Evolutionary conservation across 768 basidiomycete species (phyloP), one percentile per base, ranked within the genome.

Genomic region (Serendipita sp.): DNA sequence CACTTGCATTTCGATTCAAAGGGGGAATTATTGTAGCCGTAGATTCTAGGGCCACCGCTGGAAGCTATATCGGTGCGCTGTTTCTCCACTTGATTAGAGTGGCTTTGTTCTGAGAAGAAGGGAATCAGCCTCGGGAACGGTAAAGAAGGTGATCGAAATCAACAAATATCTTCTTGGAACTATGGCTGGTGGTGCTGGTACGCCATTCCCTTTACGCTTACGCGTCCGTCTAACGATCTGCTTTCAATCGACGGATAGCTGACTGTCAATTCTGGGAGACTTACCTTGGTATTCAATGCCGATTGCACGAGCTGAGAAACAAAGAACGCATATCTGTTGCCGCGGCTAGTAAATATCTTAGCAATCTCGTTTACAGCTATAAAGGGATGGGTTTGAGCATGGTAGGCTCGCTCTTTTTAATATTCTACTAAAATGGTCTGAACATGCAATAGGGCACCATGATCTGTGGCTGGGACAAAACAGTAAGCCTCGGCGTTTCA

Each of bases 391-490:
- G 96, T 3, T 76, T 99, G 68, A 94, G 92, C 74, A 99, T 99
- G 95, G 92, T 92, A 64, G n/a, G 85, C 74, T 47, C 2, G 37
- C 13, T 1, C 18, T 18, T 37, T 51, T 7, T 24, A 24, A 24
- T 24, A 51, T 58, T 41, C 28, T 64, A 2, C 10, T 2, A 18
- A 63, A 18, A 2, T 5, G 34, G 8, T 34, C 32, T 62, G 62
- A 41, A 38, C 32, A 34, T 11, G n/a, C 51, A 28, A 10, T 70
- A 94, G 92, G 96, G 96, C 60, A 99, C 96, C 0, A 99, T 98
- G 96, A 94, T 99, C 65, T 97, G 94, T 71, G 96, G 96, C 32
- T 98, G 94, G 93, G 96, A 99, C 77, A 98, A 98, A 79, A 97
- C 94, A 11, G 89, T 88, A 67, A 70, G 86, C 76, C 3, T 15